These are phyloP conservation scores for Combretum micranthum DNA, from an alignment of 345 rosid genomes.

Conservation along the genomic window DNA sequence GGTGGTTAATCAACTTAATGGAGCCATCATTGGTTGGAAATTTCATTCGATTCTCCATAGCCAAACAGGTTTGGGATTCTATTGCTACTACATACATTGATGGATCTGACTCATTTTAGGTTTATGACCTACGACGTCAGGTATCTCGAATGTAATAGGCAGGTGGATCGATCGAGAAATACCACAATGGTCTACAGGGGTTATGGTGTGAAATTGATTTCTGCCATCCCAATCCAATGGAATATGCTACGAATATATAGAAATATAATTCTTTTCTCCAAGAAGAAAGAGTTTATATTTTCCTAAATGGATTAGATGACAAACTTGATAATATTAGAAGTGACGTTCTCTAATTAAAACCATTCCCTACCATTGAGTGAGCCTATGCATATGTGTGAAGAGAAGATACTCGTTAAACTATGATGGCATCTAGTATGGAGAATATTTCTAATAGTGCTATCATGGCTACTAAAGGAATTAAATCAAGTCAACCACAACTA, in stretches of 20 bases:
- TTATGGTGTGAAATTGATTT: constrained; percentile 4
- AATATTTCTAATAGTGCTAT: not conserved
- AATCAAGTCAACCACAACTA: not conserved
- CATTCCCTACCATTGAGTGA: too few relatives aligned
- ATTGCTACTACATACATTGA: constrained; percentile 7
- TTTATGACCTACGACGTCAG: not conserved
- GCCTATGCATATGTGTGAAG: too few relatives aligned
- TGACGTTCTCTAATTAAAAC: constrained; percentile 2
- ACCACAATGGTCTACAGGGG: not conserved
- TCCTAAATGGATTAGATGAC: constrained; percentile 6
- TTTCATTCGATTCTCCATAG: constrained; percentile 2
- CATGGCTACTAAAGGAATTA: not conserved
- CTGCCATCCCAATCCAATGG: constrained; percentile 3
- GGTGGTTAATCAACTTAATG: constrained; percentile 4
- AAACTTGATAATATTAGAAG: not conserved
- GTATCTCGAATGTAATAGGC: not conserved
- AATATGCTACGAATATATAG: not conserved
- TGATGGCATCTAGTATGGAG: too few relatives aligned
- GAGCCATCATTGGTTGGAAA: not conserved
- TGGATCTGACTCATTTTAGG: not conserved
- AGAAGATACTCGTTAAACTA: too few relatives aligned
- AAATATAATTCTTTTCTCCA: not conserved
- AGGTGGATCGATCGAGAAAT: not conserved
- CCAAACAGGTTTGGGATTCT: constrained; percentile 5
- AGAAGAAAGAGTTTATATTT: constrained; percentile 1